phyloP scores from a whole-genome alignment of 805 yeast species.

The Starmera dryadoides region DNA sequence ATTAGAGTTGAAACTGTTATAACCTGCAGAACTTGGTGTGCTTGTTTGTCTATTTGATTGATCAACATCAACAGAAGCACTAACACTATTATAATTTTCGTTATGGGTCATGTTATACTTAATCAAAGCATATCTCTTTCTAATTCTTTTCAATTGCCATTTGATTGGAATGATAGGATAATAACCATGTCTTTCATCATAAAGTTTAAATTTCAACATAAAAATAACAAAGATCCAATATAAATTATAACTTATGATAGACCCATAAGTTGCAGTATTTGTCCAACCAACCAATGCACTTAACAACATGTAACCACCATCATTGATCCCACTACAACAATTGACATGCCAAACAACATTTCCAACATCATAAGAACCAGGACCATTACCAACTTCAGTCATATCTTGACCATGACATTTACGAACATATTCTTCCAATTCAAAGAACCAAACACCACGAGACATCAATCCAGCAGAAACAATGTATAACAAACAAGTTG shows the following conservation, averaged over 20 bases:
- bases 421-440: conserved; percentile 66
- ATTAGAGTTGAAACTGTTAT: conserved; percentile 1
- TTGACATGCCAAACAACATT: conserved; percentile 89
- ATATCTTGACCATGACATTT: conserved; percentile 77
- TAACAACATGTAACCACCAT: conserved; percentile 88
- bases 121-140: conserved; percentile 26
- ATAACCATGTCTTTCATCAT: conserved; percentile 52
- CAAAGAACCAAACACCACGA: conserved; percentile 88
- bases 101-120: conserved; percentile 26
- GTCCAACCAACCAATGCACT: conserved; percentile 93
- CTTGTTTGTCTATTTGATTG: too few relatives aligned
- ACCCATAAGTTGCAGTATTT: conserved; percentile 87
- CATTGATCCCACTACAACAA: conserved; percentile 87
- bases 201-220: conserved; percentile 38
- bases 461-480: conserved; percentile 87
- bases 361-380: conserved; percentile 81
- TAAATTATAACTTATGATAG: conserved; percentile 62
- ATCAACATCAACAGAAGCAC: not conserved
- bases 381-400: conserved; percentile 84
- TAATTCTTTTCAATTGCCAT: conserved; percentile 53
- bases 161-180: conserved; percentile 55
- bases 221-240: conserved; percentile 57
- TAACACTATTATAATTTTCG: conserved; percentile 18
- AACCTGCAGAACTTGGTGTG: not conserved
- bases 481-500: conserved; percentile 76